Evolutionary conservation across 2,329 filamentous ascomycete genomes (phyloP).

Genomic region (Sporothrix pallida): DNA sequence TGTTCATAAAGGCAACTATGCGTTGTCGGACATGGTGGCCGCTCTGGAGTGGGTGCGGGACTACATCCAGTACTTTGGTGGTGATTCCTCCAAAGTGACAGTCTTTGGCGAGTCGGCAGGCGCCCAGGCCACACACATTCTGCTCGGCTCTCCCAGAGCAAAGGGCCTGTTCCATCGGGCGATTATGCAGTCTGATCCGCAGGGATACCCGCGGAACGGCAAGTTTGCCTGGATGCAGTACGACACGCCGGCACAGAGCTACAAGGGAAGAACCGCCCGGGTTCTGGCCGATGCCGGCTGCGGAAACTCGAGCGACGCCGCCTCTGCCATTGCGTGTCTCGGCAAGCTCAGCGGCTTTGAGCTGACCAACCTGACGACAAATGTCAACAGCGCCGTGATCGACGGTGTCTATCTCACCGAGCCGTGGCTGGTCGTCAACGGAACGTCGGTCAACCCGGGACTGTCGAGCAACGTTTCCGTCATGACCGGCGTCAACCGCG

Average conservation of each 20-base stretch:
- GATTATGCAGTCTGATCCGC: constrained; percentile 43
- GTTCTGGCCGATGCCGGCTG: constrained; percentile 42
- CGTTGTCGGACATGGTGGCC: constrained; percentile 49
- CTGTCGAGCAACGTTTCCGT: constrained; percentile 42
- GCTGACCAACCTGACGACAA: constrained; percentile 43
- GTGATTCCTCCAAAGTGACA: constrained; percentile 47
- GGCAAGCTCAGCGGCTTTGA: constrained; percentile 41
- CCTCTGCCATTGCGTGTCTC: constrained; percentile 41
- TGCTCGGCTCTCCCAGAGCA: constrained; percentile 42
- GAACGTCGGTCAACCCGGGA: constrained; percentile 32
- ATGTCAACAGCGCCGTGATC: constrained; percentile 42
- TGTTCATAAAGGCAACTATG: constrained; percentile 51
- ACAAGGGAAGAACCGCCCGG: constrained; percentile 36
- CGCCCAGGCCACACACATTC: constrained; percentile 39
- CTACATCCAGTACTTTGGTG: constrained; percentile 46
- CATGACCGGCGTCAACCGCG: constrained; percentile 48
- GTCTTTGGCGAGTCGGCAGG: constrained; percentile 49
- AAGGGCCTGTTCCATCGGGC: constrained; percentile 43
- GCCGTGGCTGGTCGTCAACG: constrained; percentile 42
- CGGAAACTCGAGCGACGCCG: constrained; percentile 33
- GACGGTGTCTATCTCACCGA: constrained; percentile 44
- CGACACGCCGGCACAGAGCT: constrained; percentile 39
- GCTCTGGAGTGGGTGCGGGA: constrained; percentile 50
- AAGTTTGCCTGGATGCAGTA: constrained; percentile 38
- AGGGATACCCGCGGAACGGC: constrained; percentile 39